Percentiles rank a stretch among this genome's conserved stretches.
Conservation (phyloP, 2,329 filamentous ascomycete genomes). For the Sclerotinia glacialis region DNA sequence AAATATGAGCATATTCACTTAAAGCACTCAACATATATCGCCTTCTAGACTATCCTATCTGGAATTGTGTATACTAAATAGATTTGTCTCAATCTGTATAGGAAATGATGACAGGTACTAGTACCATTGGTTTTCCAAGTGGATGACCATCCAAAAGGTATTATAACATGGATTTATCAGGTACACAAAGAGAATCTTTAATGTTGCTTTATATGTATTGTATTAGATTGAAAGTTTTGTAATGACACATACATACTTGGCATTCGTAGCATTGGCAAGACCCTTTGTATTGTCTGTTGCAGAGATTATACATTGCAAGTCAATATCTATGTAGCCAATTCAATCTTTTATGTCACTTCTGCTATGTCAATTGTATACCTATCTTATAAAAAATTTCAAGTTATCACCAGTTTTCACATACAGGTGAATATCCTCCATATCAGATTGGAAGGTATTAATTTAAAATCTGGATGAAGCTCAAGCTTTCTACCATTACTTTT, state of each 20-base stretch:
- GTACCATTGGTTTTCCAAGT: not conserved
- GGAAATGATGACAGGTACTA: not conserved
- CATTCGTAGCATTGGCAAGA: not conserved
- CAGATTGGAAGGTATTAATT: conserved; percentile 1
- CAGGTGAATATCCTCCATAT: not conserved
- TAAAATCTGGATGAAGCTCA: not conserved
- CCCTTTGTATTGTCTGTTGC: not conserved
- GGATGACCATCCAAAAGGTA: not conserved
- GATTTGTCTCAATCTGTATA: no score
- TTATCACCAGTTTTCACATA: not conserved
- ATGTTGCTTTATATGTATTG: not conserved
- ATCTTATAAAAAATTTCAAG: not conserved
- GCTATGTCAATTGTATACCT: not conserved
- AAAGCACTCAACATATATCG: not conserved
- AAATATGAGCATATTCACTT: not conserved
- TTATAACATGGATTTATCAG: not conserved
- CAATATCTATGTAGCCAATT: conserved; percentile 11
- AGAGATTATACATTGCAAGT: not conserved
- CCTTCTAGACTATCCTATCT: not conserved
- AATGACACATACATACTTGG: not conserved
- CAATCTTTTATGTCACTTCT: not conserved
- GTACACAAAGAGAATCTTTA: not conserved
- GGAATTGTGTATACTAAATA: not conserved
- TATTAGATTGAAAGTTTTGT: not conserved
- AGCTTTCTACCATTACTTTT: not conserved